These are phyloP conservation scores for Nicotiana otophora DNA, from an alignment of 257 asterid genomes.

Conservation along the genomic window DNA sequence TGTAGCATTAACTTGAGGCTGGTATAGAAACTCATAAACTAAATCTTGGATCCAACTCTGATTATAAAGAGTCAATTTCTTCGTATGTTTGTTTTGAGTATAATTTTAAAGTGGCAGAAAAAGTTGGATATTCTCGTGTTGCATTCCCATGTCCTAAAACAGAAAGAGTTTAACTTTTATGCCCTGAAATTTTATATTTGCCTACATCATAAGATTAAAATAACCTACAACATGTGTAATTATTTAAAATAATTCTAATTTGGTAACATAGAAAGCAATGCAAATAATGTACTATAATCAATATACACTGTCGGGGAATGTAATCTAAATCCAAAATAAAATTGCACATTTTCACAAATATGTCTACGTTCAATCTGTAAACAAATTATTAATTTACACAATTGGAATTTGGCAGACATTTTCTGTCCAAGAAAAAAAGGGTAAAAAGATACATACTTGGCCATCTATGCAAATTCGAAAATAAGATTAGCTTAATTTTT, in stretches of 20 bases:
- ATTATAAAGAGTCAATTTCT: too few species aligned
- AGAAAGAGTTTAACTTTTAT: neutral
- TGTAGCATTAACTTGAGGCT: too few species aligned
- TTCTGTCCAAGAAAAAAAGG: too few species aligned
- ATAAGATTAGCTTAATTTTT: neutral
- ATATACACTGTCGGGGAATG: neutral
- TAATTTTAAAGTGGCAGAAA: too few species aligned
- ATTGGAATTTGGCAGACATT: too few species aligned
- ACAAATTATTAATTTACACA: neutral
- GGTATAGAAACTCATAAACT: too few species aligned
- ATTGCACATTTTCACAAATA: neutral
- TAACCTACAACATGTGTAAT: neutral
- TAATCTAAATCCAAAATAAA: neutral
- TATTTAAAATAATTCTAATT: neutral
- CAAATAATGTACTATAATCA: neutral
- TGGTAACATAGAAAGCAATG: neutral
- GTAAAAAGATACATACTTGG: neutral
- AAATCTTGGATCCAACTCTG: too few species aligned
- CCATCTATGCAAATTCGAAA: neutral
- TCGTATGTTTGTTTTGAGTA: too few species aligned
- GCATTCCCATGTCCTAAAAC: neutral
- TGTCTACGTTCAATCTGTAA: too few species aligned
- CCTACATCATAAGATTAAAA: neutral
- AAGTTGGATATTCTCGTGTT: neutral
- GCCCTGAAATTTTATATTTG: too few species aligned